phyloP scores from a whole-genome alignment of 2,329 filamentous ascomycete species.

The Fusarium xyrophilum region DNA sequence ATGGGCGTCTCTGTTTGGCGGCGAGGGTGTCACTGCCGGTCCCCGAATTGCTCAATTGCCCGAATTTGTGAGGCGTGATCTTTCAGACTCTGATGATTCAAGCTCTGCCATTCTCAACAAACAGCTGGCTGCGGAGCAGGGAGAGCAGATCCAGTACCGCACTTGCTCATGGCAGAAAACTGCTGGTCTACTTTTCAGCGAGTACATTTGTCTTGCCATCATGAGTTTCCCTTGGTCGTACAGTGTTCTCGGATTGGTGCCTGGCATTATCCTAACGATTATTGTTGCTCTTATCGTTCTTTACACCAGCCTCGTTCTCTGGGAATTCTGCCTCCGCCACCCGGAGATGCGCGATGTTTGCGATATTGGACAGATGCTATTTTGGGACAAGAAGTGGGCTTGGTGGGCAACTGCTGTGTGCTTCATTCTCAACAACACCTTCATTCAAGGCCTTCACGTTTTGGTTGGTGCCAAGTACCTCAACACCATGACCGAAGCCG shows the following conservation, averaged over 20 bases:
- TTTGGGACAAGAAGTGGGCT: slow-evolving; percentile 80
- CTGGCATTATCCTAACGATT: slow-evolving; percentile 80
- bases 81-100: slow-evolving; percentile 54
- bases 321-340: slow-evolving; percentile 90
- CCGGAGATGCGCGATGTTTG: slow-evolving; percentile 92
- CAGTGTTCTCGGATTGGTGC: slow-evolving; percentile 83
- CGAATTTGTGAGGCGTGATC: slow-evolving; percentile 44
- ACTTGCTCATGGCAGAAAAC: slow-evolving; percentile 98
- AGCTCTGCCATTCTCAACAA: slow-evolving; percentile 59
- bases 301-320: slow-evolving; percentile 71
- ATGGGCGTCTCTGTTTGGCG: slow-evolving; percentile 50
- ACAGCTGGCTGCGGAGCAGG: slow-evolving; percentile 79
- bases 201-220: slow-evolving; percentile 91
- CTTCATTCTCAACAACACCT: slow-evolving; percentile 94
- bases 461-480: slow-evolving; percentile 85
- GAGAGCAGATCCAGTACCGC: slow-evolving; percentile 85
- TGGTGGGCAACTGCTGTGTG: slow-evolving; percentile 77
- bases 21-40: slow-evolving; percentile 53
- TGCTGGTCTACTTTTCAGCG: slow-evolving; percentile 86
- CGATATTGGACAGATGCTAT: slow-evolving; percentile 94
- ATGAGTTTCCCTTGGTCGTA: slow-evolving; percentile 98
- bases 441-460: slow-evolving; percentile 84
- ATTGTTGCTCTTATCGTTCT: slow-evolving; percentile 79
- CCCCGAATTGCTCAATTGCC: slow-evolving; percentile 60
- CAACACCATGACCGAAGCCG: slow-evolving; percentile 81